Conservation (phyloP, 2,329 filamentous ascomycete species). For the Thermoascus crustaceus region DNA sequence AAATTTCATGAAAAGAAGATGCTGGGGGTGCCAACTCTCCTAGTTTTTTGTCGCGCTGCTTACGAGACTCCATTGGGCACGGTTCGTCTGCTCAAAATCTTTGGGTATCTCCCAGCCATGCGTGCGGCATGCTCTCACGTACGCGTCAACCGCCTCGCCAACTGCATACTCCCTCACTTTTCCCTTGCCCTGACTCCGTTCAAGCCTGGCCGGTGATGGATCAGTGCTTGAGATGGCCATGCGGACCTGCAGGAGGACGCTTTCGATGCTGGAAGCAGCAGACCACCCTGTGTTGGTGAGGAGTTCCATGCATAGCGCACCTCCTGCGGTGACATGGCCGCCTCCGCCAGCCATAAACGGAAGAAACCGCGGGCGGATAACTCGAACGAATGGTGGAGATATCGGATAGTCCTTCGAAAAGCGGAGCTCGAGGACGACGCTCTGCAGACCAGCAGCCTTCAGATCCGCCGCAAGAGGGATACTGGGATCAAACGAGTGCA, state of each 20-base stretch:
- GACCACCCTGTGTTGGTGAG: conserved; percentile 79
- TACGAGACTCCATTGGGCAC: too few relatives aligned
- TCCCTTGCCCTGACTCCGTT: conserved; percentile 12
- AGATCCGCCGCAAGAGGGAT: conserved; percentile 71
- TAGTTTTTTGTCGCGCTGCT: too few relatives aligned
- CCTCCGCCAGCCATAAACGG: conserved; percentile 66
- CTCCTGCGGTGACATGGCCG: conserved; percentile 76
- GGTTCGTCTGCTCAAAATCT: conserved; percentile 46
- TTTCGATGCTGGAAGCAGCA: conserved; percentile 64
- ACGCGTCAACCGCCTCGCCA: conserved; percentile 65
- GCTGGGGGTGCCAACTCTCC: not conserved
- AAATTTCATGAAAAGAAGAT: not conserved
- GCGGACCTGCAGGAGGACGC: conserved; percentile 70
- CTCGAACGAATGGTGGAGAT: conserved; percentile 73
- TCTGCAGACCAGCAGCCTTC: conserved; percentile 51
- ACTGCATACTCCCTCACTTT: conserved; percentile 52
- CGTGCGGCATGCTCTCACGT: conserved; percentile 54
- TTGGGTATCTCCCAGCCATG: conserved; percentile 69
- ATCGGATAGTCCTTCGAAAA: conserved; percentile 71
- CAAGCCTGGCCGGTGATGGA: conserved; percentile 63
- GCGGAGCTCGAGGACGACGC: conserved; percentile 71
- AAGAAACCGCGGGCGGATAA: conserved; percentile 72
- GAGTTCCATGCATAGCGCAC: conserved; percentile 77
- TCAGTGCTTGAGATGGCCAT: conserved; percentile 64
- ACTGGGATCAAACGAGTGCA: conserved; percentile 67